Conservation (phyloP, 805 yeast genomes). For the Candida coquimbonensis region DNA sequence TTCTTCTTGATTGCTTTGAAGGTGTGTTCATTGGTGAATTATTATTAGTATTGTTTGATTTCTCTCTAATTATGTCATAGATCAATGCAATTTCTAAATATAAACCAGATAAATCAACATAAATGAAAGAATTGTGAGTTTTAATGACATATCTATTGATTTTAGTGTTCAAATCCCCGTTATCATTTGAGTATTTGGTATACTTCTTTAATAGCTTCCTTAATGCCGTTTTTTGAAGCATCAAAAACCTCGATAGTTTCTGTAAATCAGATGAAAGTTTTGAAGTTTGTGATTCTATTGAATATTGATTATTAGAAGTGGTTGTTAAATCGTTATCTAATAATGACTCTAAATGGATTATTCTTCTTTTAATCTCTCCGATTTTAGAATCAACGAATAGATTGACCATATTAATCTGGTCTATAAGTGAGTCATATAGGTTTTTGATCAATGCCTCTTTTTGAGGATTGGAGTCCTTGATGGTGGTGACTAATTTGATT, state of each 20-base stretch:
- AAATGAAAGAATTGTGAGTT: slow-evolving; percentile 50
- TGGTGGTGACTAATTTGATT: slow-evolving; percentile 46
- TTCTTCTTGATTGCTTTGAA: slow-evolving; percentile 2
- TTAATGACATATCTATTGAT: slow-evolving; percentile 29
- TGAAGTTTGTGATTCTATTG: slow-evolving; percentile 5
- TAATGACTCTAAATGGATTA: slow-evolving; percentile 31
- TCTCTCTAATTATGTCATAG: slow-evolving; percentile 40
- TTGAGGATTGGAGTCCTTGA: not conserved
- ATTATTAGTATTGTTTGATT: not conserved
- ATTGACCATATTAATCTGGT: slow-evolving; percentile 51
- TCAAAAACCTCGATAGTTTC: slow-evolving; percentile 60
- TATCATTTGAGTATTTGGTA: slow-evolving; percentile 36
- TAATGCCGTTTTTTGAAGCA: slow-evolving; percentile 67
- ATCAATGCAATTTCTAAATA: slow-evolving; percentile 53
- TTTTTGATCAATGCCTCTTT: slow-evolving; percentile 14
- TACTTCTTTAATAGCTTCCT: slow-evolving; percentile 70
- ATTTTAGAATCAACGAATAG: slow-evolving; percentile 61
- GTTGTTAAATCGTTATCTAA: slow-evolving; percentile 13
- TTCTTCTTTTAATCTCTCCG: slow-evolving; percentile 58
- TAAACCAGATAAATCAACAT: slow-evolving; percentile 51
- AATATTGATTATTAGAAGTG: not conserved
- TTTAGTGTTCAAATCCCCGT: slow-evolving; percentile 20
- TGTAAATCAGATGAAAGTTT: slow-evolving; percentile 47
- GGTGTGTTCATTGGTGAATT: not conserved
- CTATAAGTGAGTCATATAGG: slow-evolving; percentile 38